These are phyloP conservation scores for Mortierella sp. DNA, from an alignment of 371 early-diverging fungal species.

Conservation along the genomic window DNA sequence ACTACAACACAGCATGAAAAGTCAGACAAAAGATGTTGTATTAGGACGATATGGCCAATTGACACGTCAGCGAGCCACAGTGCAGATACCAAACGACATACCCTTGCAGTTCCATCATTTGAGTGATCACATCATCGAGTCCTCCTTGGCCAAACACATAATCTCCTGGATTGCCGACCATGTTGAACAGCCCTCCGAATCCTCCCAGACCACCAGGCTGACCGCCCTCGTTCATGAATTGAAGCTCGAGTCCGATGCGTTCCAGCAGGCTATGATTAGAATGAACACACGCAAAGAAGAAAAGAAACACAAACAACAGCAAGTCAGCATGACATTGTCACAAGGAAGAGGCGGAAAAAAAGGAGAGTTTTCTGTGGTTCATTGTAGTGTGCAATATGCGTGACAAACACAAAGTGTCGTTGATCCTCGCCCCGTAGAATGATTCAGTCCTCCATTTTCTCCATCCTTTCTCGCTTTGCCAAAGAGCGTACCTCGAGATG, in stretches of 20 bases:
- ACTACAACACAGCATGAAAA: slow-evolving; percentile 30
- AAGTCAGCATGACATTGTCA: slow-evolving; percentile 14
- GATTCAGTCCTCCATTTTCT: neutral
- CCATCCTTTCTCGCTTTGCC: neutral
- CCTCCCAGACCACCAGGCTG: slow-evolving; percentile 6
- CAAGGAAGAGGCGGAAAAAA: neutral
- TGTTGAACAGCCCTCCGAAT: slow-evolving; percentile 48
- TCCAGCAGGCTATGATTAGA: slow-evolving; percentile 28
- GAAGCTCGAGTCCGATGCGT: slow-evolving; percentile 24
- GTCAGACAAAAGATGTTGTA: neutral
- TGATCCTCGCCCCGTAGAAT: slow-evolving; percentile 6
- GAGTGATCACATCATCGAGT: slow-evolving; percentile 84
- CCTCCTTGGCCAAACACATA: slow-evolving; percentile 73
- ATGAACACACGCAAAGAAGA: neutral
- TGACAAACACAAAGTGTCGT: neutral
- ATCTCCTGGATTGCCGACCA: slow-evolving; percentile 70
- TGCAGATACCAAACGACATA: slow-evolving; percentile 37
- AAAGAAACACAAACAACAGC: neutral
- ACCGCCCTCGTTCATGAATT: neutral
- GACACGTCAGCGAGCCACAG: neutral
- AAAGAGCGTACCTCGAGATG: slow-evolving; percentile 17
- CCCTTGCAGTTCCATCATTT: slow-evolving; percentile 82
- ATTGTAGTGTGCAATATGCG: neutral
- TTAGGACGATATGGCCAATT: neutral
- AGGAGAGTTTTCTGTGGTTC: neutral